Percentiles rank a stretch among this genome's conserved stretches.
phyloP scores from a whole-genome alignment of 305 asterid genomes.

The Fraxinus platypoda region DNA sequence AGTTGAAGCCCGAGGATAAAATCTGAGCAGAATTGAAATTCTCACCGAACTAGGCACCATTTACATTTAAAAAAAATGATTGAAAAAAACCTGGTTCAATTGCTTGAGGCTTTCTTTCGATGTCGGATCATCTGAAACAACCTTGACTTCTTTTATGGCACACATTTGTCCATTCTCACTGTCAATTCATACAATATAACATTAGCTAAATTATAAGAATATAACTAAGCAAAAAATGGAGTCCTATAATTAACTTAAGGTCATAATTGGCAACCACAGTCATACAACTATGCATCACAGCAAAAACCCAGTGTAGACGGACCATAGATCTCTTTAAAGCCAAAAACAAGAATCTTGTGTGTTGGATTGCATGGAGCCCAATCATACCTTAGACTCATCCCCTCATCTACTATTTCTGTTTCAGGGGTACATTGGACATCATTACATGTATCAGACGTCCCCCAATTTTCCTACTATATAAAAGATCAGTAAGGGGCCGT shows the following conservation, averaged over 20 bases:
- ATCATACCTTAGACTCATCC: not conserved
- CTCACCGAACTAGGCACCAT: not conserved
- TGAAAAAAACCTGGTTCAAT: slow-evolving; percentile 73
- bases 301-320: not conserved
- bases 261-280: not conserved
- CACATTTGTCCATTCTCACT: slow-evolving; percentile 99
- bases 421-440: not conserved
- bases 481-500: not conserved
- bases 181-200: slow-evolving; percentile 29
- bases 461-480: not conserved
- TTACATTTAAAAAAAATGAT: not conserved
- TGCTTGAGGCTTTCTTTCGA: slow-evolving; percentile 95
- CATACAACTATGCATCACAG: not conserved
- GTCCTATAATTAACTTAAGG: not conserved
- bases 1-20: not conserved
- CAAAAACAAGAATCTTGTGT: not conserved
- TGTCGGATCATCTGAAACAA: slow-evolving; percentile 82
- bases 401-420: not conserved
- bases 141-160: slow-evolving; percentile 93
- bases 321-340: not conserved
- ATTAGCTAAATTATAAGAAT: not conserved
- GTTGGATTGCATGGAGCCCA: not conserved
- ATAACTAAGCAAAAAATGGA: not conserved
- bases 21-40: not conserved
- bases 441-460: not conserved